These are phyloP conservation scores for carrot (Daucus carota) DNA, from an alignment of 129 eudicot genomes.

Conservation along the genomic window DH1_v3.0 NC_030382.2:48548501-48549000, in stretches of 20 bases:
- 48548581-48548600: not conserved
- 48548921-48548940: not conserved
- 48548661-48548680: not conserved
- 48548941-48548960: not conserved
- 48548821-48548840: not conserved
- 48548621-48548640: not conserved
- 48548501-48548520: not conserved
- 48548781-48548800: not conserved
- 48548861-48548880: not conserved
- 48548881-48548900: not conserved
- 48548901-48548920: not conserved
- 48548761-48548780: not conserved
- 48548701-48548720: not conserved
- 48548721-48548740: not conserved
- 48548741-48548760: not conserved
- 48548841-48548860: not conserved
- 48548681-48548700: not conserved
- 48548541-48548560: not conserved
- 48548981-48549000: not conserved
- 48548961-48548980: not conserved
- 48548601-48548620: not conserved
- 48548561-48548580: not conserved
- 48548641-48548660: not conserved
- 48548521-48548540: not conserved
- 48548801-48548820: not conserved